Evolutionary conservation across 768 basidiomycete genomes (phyloP).

Genomic region (Paxillus involutus): DNA sequence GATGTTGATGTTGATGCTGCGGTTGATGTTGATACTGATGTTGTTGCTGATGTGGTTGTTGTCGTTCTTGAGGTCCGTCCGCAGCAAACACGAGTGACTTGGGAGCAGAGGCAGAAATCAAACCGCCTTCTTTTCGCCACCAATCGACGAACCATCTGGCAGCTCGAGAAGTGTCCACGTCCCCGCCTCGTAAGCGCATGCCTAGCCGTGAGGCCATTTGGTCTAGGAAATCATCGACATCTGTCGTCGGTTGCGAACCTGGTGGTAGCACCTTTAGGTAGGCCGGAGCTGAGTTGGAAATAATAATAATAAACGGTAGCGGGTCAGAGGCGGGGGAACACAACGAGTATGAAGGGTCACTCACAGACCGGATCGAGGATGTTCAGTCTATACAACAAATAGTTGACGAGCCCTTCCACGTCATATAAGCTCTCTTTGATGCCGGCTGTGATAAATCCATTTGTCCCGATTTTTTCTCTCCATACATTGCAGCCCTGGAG

Average conservation of each 20-base stretch:
- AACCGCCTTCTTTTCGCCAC: constrained; percentile 80
- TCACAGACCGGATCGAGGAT: constrained; percentile 69
- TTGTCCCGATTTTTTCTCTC: constrained; percentile 2
- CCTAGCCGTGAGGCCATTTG: constrained; percentile 72
- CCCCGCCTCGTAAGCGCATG: constrained; percentile 79
- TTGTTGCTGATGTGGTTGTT: not conserved
- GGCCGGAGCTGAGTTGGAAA: constrained; percentile 53
- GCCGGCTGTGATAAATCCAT: constrained; percentile 56
- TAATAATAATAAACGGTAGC: not conserved
- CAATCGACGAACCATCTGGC: constrained; percentile 81
- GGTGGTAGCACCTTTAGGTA: constrained; percentile 65
- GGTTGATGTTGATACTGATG: not conserved
- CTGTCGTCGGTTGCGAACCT: constrained; percentile 54
- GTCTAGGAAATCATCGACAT: constrained; percentile 66
- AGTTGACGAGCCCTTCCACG: constrained; percentile 78
- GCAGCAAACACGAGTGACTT: constrained; percentile 11
- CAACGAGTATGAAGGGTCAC: constrained; percentile 25
- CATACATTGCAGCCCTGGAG: constrained; percentile 13
- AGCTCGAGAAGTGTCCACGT: constrained; percentile 67
- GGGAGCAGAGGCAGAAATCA: constrained; percentile 48
- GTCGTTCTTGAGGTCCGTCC: not conserved
- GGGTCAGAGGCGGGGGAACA: constrained; percentile 7
- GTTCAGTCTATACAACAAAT: constrained; percentile 85
- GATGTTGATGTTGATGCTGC: not conserved
- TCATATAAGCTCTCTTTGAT: constrained; percentile 94